phyloP scores from a whole-genome alignment of 179 eudicot genomes.

The Beta corolliflora region DNA sequence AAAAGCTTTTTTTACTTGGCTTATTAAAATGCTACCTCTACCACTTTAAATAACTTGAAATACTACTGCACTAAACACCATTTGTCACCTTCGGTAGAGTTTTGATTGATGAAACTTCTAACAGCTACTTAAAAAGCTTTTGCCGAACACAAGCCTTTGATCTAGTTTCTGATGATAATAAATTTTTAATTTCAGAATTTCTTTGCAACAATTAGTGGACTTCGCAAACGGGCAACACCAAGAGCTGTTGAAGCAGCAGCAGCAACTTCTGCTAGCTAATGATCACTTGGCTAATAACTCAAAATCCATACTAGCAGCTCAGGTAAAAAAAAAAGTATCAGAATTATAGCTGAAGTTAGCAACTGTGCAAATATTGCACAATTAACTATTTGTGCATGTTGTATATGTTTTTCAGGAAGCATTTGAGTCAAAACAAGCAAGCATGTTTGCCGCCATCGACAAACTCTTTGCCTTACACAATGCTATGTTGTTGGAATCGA shows the following conservation, averaged over 20 bases:
- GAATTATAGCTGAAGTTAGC: not conserved
- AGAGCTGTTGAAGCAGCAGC: conserved; percentile 60
- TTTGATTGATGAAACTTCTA: no score
- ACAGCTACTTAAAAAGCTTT: not conserved
- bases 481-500: conserved; percentile 72
- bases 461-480: conserved; percentile 79
- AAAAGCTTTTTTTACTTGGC: no score
- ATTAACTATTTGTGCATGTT: not conserved
- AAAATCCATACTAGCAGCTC: conserved; percentile 68
- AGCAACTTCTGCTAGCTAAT: conserved; percentile 66
- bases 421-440: conserved; percentile 81
- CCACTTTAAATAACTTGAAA: no score
- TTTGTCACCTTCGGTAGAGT: not conserved
- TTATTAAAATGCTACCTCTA: no score
- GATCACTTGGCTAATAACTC: conserved; percentile 66
- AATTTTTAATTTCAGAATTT: conserved; percentile 42
- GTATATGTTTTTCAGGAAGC: conserved; percentile 56
- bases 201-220: conserved; percentile 54
- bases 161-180: not conserved
- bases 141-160: not conserved
- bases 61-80: no score
- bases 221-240: conserved; percentile 67
- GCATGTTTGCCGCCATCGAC: conserved; percentile 74
- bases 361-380: not conserved
- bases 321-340: conserved; percentile 41